Base-by-base conservation (phyloP, 2,329 filamentous ascomycete genomes). In the Paracorniculantispora psalliotae region DNA sequence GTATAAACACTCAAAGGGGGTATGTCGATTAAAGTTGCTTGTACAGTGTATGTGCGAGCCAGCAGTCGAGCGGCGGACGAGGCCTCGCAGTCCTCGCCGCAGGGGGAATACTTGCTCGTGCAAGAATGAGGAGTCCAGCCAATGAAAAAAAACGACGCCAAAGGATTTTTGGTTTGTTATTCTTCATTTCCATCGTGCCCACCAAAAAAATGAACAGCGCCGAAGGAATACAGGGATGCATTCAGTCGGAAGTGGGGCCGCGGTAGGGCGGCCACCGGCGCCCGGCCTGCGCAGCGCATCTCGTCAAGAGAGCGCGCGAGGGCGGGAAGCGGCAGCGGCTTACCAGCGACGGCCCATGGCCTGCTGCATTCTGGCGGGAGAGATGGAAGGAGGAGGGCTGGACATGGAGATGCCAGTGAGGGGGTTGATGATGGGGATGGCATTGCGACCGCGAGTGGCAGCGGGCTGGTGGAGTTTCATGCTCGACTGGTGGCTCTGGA, bases 371-470 rank as follows among this genome's bases (percentile, higher is more conserved):
- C 83, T 79, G 70, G 78, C 78, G 62, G 85, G 85, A 47, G 84
- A 87, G 47, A 86, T 81, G 61, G 84, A 87, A 44, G 88, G 88
- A 26, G 93, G 91, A 66, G 93, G 93, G 78, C 91, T 96, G 59
- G 91, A 87, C 80, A 97, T 88, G 69, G 86, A 84, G 73, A 92
- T 86, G 70, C 94, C 92, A 59, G 93, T 97, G 66, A 85, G 90
- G 57, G 94, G 94, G 81, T 99, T 96, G 76, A 97, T 91, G 73
- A 99, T 99, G 61, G 93, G 93, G 66, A 97, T 97, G 69, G 94
- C 91, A 74, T 97, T 97, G 75, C 92, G 91, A 60, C 89, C 86
- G 66, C 94, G 90, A 64, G 92, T 91, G 62, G 92, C 91, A 62
- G 92, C 83, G 62, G 92, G 91, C 79, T 97, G 93, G 76, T 96